Conservation (phyloP, 192 early-diverging fungal genomes). For the Entophlyctis luteolus region DNA sequence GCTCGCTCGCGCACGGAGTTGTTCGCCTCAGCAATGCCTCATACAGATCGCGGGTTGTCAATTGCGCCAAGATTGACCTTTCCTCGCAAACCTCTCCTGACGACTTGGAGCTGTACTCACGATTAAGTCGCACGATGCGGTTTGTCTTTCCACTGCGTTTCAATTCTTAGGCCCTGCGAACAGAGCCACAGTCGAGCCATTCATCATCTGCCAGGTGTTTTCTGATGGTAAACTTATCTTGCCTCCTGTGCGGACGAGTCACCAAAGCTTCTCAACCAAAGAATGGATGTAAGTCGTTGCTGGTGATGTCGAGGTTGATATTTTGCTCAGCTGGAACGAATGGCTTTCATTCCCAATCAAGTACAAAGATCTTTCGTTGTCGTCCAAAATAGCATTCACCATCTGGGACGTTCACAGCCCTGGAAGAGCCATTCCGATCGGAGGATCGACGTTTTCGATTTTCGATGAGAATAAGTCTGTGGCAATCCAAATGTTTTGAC, state of each 20-base stretch:
- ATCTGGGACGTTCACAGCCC: slow-evolving; percentile 80
- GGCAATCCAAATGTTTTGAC: background rate
- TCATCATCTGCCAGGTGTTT: slow-evolving; percentile 63
- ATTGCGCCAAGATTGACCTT: background rate
- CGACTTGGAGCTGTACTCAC: background rate
- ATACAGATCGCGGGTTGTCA: background rate
- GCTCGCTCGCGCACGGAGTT: background rate
- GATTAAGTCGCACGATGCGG: background rate
- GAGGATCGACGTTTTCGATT: slow-evolving; percentile 70
- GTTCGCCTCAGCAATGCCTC: background rate
- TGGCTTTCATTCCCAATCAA: slow-evolving; percentile 87
- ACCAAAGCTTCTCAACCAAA: slow-evolving; percentile 60
- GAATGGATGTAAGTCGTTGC: slow-evolving; percentile 44
- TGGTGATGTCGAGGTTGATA: background rate
- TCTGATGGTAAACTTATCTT: slow-evolving; percentile 67
- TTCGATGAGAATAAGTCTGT: slow-evolving; percentile 78
- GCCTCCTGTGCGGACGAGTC: slow-evolving; percentile 60
- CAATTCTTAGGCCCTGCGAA: background rate
- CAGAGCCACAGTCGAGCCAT: slow-evolving; percentile 43
- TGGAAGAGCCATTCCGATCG: slow-evolving; percentile 67
- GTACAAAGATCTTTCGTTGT: slow-evolving; percentile 76
- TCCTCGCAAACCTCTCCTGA: background rate
- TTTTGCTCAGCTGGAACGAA: slow-evolving; percentile 82
- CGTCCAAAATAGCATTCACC: slow-evolving; percentile 66
- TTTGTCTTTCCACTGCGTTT: background rate